Base-by-base conservation (phyloP, 192 early-diverging fungal species). In the Diversispora epigaea region DNA sequence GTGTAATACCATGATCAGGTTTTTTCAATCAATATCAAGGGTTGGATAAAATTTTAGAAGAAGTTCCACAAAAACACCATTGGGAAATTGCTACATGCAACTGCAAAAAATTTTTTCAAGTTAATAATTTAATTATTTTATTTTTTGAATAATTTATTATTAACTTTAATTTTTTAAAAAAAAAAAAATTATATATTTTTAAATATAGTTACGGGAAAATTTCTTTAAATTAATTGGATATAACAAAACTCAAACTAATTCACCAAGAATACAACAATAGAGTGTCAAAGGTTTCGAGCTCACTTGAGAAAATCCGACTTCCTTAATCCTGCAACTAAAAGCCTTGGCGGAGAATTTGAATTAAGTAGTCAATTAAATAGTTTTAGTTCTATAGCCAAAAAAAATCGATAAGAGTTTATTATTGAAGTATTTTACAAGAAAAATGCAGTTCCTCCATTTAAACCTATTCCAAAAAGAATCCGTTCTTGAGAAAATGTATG, bases 71-170 rank as follows among this genome's bases (percentile, higher is more conserved):
- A 32, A 17, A 15, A 12, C 50, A 17, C 11, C 49, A 70, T 9
- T 70, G 68, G 68, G 6, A 70, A 70, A 70, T 69, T 22, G 68
- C 68, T 70, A 49, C 68, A 25, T 49, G 10, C 14, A 70, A 70
- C 4, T 55, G 50, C 0, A 70, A 70, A 69, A 70, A 70, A 32
- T 70, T 70, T 22, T 52, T 70, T 25, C 68, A 70, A 49, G 46
- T n/a, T n/a, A n/a, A n/a, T n/a, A n/a, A n/a, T n/a, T n/a, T 70
- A 66, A 65, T 17, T 39, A 41, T 4, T 41, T 65, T 39, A 43
- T 17, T 17, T 21, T 39, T 39, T 65, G 5, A 65, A 65, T 65
- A 25, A 17, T 43, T 21, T 21, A 65, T 21, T 10, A 25, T 4
- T 65, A 49, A 21, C 4, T 17, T 11, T 49, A 5, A 49, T 49